Evolutionary conservation across 305 asterid genomes (phyloP).

Genomic region (Fraxinus dipetala): DNA sequence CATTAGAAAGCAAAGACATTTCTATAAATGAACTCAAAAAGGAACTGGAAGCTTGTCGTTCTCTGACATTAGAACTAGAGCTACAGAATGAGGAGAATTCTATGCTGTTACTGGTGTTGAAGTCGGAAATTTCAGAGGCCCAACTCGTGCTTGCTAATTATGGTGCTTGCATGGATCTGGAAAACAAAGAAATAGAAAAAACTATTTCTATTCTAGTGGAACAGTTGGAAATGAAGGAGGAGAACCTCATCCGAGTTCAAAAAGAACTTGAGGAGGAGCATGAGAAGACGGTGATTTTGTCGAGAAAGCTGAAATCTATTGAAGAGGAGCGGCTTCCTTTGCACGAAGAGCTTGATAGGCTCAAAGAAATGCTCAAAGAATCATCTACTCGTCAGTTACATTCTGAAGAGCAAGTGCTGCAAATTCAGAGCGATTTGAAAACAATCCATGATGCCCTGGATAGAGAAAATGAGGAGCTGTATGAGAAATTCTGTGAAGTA

Average conservation of each 20-base stretch:
- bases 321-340: slow-evolving; percentile 46
- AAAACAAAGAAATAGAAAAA: slow-evolving; percentile 32
- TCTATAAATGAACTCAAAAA: slow-evolving; percentile 43
- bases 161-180: slow-evolving; percentile 27
- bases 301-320: slow-evolving; percentile 36
- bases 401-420: slow-evolving; percentile 46
- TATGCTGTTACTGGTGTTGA: slow-evolving; percentile 49
- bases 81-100: slow-evolving; percentile 53
- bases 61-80: slow-evolving; percentile 42
- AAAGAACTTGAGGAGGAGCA: slow-evolving; percentile 58
- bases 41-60: slow-evolving; percentile 52
- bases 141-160: slow-evolving; percentile 33
- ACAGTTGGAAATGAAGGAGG: slow-evolving; percentile 47
- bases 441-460: slow-evolving; percentile 52
- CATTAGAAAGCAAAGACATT: slow-evolving; percentile 34
- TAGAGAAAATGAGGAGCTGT: slow-evolving; percentile 62
- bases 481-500: slow-evolving; percentile 57
- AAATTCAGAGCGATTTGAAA: slow-evolving; percentile 48
- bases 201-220: slow-evolving; percentile 29
- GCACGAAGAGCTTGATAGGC: slow-evolving; percentile 46
- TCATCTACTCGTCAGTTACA: slow-evolving; percentile 30
- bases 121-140: slow-evolving; percentile 53
- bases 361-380: slow-evolving; percentile 39
- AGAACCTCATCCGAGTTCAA: slow-evolving; percentile 41
- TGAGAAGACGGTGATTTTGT: slow-evolving; percentile 42